Conservation (phyloP, 129 eudicot species). For the Centrapalus pauciflorus region DNA sequence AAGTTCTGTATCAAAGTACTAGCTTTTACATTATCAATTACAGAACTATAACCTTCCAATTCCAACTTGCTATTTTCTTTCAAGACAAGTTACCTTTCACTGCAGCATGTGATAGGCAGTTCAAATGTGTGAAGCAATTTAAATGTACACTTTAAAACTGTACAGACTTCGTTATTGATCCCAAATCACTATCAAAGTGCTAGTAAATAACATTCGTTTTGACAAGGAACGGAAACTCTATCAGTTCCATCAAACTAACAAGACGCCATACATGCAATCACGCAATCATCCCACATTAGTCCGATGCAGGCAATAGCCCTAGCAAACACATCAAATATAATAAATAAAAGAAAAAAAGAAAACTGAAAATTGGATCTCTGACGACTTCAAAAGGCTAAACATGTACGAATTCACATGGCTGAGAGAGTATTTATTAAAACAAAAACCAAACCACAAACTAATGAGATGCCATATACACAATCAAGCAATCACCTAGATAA, state of each 20-base stretch:
- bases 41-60: neutral
- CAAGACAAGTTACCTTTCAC: neutral
- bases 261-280: neutral
- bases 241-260: neutral
- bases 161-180: neutral
- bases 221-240: neutral
- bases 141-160: neutral
- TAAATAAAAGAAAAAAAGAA: neutral
- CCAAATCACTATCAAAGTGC: neutral
- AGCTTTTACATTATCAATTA: neutral
- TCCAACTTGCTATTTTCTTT: neutral
- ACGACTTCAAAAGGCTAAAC: too few species aligned
- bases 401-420: too few species aligned
- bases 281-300: constrained; percentile 11
- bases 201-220: neutral
- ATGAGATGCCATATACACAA: too few species aligned
- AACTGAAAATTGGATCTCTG: neutral
- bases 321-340: neutral
- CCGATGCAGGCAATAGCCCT: neutral
- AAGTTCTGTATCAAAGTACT: neutral
- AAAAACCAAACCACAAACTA: too few species aligned
- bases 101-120: neutral
- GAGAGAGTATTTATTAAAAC: too few species aligned
- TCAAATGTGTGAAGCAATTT: neutral
- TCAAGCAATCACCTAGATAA: too few species aligned